Percentiles rank a stretch among this genome's conserved stretches.
Conservation (phyloP, 176 grass and related monocot species). For the Juncus effusus region DNA sequence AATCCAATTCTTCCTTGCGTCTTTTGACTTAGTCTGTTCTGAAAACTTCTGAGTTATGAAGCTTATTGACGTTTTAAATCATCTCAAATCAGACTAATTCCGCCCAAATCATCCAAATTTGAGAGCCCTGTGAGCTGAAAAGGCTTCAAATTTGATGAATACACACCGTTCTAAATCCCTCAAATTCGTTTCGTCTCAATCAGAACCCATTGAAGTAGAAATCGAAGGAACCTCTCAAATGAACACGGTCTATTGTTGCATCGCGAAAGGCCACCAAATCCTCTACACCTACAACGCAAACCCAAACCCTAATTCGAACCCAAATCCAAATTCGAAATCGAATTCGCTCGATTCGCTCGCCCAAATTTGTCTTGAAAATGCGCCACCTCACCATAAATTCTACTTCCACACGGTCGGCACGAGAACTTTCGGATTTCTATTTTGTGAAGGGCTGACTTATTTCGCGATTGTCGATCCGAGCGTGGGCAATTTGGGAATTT, state of each 20-base stretch:
- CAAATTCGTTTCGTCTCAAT: conserved; percentile 52
- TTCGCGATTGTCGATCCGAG: conserved; percentile 85
- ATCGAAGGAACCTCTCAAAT: conserved; percentile 51
- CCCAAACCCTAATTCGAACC: neutral
- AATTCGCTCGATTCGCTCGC: conserved; percentile 40
- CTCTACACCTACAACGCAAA: conserved; percentile 58
- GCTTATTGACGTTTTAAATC: conserved; percentile 8
- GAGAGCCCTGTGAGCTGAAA: neutral
- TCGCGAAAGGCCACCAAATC: conserved; percentile 54
- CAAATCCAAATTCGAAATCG: conserved; percentile 13
- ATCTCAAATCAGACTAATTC: conserved; percentile 13
- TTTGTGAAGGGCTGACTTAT: conserved; percentile 57
- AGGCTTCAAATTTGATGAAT: conserved; percentile 62
- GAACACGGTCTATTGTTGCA: conserved; percentile 95
- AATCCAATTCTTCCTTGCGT: neutral
- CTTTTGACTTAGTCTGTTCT: neutral
- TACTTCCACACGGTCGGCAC: conserved; percentile 59
- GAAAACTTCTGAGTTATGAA: neutral
- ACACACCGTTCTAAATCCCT: conserved; percentile 68
- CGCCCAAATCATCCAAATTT: neutral
- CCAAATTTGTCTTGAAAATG: conserved; percentile 54
- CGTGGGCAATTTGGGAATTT: conserved; percentile 48
- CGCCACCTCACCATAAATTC: conserved; percentile 49
- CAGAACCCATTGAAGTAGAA: conserved; percentile 58
- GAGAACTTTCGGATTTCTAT: conserved; percentile 58